Conservation (phyloP, 768 basidiomycete genomes). For the Cubamyces lactineus region DNA sequence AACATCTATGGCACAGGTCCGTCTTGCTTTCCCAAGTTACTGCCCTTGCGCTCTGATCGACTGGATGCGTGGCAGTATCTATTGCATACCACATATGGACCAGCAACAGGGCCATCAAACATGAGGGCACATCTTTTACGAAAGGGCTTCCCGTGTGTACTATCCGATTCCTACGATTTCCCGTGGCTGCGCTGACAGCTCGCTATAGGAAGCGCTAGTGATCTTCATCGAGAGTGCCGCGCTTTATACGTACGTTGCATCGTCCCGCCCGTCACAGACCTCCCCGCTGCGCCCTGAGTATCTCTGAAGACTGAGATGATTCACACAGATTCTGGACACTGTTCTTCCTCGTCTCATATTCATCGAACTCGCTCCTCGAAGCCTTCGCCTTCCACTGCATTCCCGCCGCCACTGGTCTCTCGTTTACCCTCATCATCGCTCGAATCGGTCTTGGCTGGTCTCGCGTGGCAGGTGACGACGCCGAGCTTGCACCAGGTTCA, state of each 20-base stretch:
- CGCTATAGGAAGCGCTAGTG: conserved; percentile 11
- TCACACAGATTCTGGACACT: conserved; percentile 10
- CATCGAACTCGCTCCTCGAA: conserved; percentile 13
- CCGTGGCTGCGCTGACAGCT: neutral
- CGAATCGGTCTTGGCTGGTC: conserved; percentile 21
- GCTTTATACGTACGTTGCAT: conserved; percentile 9
- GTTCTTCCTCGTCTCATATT: conserved; percentile 16
- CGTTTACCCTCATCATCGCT: conserved; percentile 23
- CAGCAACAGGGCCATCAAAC: conserved; percentile 11
- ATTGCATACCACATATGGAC: conserved; percentile 19
- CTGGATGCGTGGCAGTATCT: neutral
- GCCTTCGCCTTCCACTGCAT: conserved; percentile 20
- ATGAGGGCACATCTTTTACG: neutral
- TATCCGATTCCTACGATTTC: neutral
- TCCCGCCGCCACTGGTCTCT: conserved; percentile 21
- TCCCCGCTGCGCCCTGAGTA: too few relatives aligned
- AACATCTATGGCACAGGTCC: conserved; percentile 19
- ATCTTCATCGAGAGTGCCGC: conserved; percentile 22
- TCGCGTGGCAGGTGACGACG: neutral
- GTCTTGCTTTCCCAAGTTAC: neutral
- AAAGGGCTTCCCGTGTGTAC: neutral
- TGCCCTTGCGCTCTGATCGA: too few relatives aligned
- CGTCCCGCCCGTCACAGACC: too few relatives aligned
- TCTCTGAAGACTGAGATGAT: too few relatives aligned
- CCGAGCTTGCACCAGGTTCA: neutral